Conservation (phyloP, 106 monocot genomes). For the Dendrobium chrysotoxum region DNA sequence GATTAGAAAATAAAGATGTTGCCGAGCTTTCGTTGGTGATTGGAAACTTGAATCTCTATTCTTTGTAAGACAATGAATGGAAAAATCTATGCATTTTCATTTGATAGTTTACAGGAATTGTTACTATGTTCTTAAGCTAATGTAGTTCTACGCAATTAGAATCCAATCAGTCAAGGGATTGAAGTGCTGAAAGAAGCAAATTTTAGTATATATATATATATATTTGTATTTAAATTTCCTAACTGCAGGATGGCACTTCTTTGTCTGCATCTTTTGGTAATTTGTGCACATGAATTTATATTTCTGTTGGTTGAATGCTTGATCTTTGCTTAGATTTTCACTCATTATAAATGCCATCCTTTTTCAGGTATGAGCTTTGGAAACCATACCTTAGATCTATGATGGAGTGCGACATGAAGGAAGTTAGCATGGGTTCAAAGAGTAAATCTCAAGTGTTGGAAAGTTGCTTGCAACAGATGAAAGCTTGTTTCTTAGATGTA, state of each 20-base stretch:
- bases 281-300: not conserved
- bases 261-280: not conserved
- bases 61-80: not conserved
- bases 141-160: not conserved
- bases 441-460: slow-evolving; percentile 82
- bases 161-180: not conserved
- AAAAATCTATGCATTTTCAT: not conserved
- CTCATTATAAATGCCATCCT: not conserved
- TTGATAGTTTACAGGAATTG: not conserved
- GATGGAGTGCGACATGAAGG: slow-evolving; percentile 93
- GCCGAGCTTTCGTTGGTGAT: not conserved
- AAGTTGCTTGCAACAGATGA: slow-evolving; percentile 85
- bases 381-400: slow-evolving; percentile 88
- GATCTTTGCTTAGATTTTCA: not conserved
- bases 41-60: not conserved
- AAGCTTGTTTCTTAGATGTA: slow-evolving; percentile 96
- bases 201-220: not conserved
- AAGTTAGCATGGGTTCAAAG: slow-evolving; percentile 83
- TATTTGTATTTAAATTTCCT: not conserved
- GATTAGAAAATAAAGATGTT: not conserved
- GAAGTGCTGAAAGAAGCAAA: not conserved
- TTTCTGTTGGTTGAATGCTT: slow-evolving; percentile 2
- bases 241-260: not conserved
- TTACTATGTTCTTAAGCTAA: not conserved
- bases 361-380: slow-evolving; percentile 89